These are phyloP conservation scores for Amanita fuliginea DNA, from an alignment of 768 basidiomycete genomes.

Conservation along the genomic window DNA sequence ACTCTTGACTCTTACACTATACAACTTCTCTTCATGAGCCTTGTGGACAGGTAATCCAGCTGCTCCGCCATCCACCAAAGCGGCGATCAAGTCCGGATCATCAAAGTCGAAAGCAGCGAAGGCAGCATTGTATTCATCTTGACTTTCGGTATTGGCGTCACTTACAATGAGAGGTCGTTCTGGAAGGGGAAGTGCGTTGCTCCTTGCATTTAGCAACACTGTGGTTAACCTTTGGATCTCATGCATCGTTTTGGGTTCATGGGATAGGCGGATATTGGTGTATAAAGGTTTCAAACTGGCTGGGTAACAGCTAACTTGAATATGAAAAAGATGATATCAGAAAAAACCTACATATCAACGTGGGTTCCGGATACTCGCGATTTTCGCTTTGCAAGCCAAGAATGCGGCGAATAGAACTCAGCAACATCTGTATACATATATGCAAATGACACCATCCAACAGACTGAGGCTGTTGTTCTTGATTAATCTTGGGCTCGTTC, in stretches of 20 bases:
- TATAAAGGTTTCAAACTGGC: slow-evolving; percentile 50
- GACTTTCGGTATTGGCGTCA: slow-evolving; percentile 50
- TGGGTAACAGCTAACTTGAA: slow-evolving; percentile 15
- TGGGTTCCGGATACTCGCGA: slow-evolving; percentile 49
- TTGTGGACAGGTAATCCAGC: slow-evolving; percentile 18
- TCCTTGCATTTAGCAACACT: slow-evolving; percentile 50
- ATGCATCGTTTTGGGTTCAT: slow-evolving; percentile 29
- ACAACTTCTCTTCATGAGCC: slow-evolving; percentile 36
- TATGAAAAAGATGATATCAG: not conserved
- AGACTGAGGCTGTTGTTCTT: slow-evolving; percentile 7
- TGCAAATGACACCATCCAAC: slow-evolving; percentile 15
- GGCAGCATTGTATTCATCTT: slow-evolving; percentile 55
- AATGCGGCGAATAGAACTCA: slow-evolving; percentile 47
- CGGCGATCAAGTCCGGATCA: slow-evolving; percentile 48
- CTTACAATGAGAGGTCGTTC: slow-evolving; percentile 18
- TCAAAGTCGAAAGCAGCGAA: slow-evolving; percentile 40
- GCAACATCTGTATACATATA: slow-evolving; percentile 36
- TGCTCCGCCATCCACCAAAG: slow-evolving; percentile 30
- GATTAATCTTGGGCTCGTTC: slow-evolving; percentile 1
- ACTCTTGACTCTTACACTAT: slow-evolving; percentile 29
- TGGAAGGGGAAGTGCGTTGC: slow-evolving; percentile 33
- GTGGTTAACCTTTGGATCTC: slow-evolving; percentile 51
- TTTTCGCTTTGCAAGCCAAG: slow-evolving; percentile 24
- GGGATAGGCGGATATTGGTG: slow-evolving; percentile 25
- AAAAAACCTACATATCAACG: slow-evolving; percentile 20